Conservation (phyloP, 306 rosid species). For the Echinosophora koreensis region DNA sequence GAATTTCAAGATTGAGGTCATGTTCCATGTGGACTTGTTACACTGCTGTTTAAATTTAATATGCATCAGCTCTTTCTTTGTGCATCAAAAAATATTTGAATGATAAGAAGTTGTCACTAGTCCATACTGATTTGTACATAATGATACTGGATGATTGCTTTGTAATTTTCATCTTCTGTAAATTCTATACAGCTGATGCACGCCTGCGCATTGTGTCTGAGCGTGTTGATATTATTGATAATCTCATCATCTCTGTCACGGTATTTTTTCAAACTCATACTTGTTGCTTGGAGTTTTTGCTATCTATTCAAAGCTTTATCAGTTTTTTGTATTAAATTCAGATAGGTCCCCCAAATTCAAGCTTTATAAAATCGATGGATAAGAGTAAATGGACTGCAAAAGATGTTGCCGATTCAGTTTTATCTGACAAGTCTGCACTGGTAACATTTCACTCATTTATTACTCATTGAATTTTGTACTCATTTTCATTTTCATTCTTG, state of each 20-base stretch:
- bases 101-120: slow-evolving; percentile 17
- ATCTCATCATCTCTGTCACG: slow-evolving; percentile 87
- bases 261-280: slow-evolving; percentile 58
- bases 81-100: slow-evolving; percentile 23
- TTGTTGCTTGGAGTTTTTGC: slow-evolving; percentile 30
- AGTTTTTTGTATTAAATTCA: slow-evolving; percentile 61
- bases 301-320: slow-evolving; percentile 45
- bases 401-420: slow-evolving; percentile 94
- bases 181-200: slow-evolving; percentile 80
- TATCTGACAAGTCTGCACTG: slow-evolving; percentile 93
- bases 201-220: slow-evolving; percentile 94
- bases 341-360: slow-evolving; percentile 93
- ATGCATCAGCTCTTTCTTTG: background rate
- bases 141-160: slow-evolving; percentile 32
- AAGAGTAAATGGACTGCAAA: slow-evolving; percentile 91
- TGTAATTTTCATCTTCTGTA: slow-evolving; percentile 41
- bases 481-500: background rate
- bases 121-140: slow-evolving; percentile 10
- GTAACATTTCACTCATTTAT: slow-evolving; percentile 53
- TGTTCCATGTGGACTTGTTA: slow-evolving; percentile 19
- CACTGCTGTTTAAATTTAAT: slow-evolving; percentile 18
- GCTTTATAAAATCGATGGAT: slow-evolving; percentile 71
- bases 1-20: slow-evolving; percentile 25
- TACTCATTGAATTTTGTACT: background rate
- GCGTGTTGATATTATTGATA: slow-evolving; percentile 87